Base-by-base conservation (phyloP, 1,284 basidiomycete species). In the Pulchroboletus neoregius region DNA sequence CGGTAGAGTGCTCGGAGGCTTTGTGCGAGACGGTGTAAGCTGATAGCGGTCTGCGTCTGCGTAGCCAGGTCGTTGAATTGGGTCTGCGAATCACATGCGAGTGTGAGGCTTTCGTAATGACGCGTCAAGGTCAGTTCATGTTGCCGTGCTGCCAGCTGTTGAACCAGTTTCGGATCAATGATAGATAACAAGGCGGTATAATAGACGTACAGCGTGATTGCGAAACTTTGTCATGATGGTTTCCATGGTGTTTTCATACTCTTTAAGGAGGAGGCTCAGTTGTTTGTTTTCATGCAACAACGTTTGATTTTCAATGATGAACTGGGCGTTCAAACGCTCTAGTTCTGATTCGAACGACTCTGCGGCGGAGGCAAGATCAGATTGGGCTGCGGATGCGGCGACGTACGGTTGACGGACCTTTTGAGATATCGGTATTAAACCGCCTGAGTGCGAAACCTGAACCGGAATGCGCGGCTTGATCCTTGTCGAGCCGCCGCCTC, bases 141-240 rank as follows among this genome's bases (percentile, higher is more conserved):
- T 57, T 89, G 87, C 62, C 95, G 91, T 0, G 93, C 91, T 13
- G 95, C 90, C 56, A 90, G 75, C 89, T 53, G 48, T 43, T 1
- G 39, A 50, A 27, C 3, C 27, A 15, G 20, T 22, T 20, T 33
- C 26, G 24, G 35, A 44, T 46, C 33, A 44, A 39, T 44, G 27
- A 50, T 47, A 23, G 32, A 51, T 33, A 10, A 31, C 15, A 35
- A 22, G 15, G 6, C 4, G 26, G 6, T 18, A 28, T 35, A 33
- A 26, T 20, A 6, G 35, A 79, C 92, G 62, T 64, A 96, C 94
- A 15, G 93, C 83, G 61, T 97, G 89, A 52, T 86, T 87, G 43
- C 94, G 80, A 66, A 98, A 98, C 70, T 97, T 97, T 49, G 82
- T 73, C 95, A 99, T 98, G 63, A 99, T 89, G 28, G 85, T 93